Evolutionary conservation across 495 filamentous ascomycete genomes (phyloP), one percentile per base, ranked within the genome.

Genomic region (Melanomma pulvis-pyrius): DNA sequence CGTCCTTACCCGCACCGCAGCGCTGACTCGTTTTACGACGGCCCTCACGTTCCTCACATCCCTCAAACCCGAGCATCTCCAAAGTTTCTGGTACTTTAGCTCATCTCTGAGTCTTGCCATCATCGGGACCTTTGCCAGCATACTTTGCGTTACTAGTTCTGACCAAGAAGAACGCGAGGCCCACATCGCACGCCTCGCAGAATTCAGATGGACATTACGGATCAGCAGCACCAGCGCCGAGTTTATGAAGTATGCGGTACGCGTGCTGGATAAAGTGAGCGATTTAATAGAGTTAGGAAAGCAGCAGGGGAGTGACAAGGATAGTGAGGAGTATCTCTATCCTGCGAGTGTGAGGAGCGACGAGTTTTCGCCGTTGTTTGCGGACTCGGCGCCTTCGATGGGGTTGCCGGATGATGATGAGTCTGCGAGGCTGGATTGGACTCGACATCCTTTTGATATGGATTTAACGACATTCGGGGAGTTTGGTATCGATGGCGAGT

Each of bases 61-160:
- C 13, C 81, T 92, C 53, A 88, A 85, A 44, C 85, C 86, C 5
- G 81, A 86, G 24, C 88, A 92, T 63, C 80, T 90, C 32, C 83
- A 85, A 49, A 78, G 86, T 0, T 92, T 91, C 74, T 92, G 89
- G 63, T 66, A 60, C 63, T 66, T 59, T 30, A 28, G 19, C 25
- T 61, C 64, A 19, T 21, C 56, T 15, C 32, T 34, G n/a, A 34
- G 46, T 25, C 53, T 59, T 24, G 46, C 47, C 12, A n/a, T 67
- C 12, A 62, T 62, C 30, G 44, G 58, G 15, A 21, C 22, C 30
- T 62, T 67, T 28, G 57, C 32, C 30, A 26, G 28, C n/a, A 13
- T 61, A 1, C 63, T 66, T 1, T 36, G 13, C 12, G 13, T 26
- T 4, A 66, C 56, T 34, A 5, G 5, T 5, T 34, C 30, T 12